These are phyloP conservation scores for Sedum album DNA, from an alignment of 164 flowering plant genomes.

Conservation along the genomic window DNA sequence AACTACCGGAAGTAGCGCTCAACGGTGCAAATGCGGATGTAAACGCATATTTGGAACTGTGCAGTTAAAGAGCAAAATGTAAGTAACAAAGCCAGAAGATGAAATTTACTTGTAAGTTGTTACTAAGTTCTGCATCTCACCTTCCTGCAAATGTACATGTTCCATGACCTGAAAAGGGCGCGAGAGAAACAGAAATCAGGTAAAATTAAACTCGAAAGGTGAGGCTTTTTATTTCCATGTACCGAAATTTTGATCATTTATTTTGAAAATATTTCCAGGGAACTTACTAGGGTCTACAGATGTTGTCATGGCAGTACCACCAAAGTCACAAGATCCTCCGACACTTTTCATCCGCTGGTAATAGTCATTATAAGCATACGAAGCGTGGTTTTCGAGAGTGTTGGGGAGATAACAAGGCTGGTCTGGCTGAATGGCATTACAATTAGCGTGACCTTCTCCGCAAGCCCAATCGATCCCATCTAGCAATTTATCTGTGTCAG, in stretches of 20 bases:
- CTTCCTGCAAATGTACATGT: slow-evolving; percentile 59
- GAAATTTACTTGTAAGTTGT: background rate
- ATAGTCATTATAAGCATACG: slow-evolving; percentile 91
- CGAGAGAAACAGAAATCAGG: background rate
- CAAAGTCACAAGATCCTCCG: slow-evolving; percentile 88
- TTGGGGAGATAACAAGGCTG: slow-evolving; percentile 60
- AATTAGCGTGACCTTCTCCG: slow-evolving; percentile 75
- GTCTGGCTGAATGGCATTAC: slow-evolving; percentile 63
- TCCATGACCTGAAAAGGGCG: slow-evolving; percentile 44
- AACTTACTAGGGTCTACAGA: background rate
- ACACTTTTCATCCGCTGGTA: slow-evolving; percentile 48
- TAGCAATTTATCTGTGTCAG: slow-evolving; percentile 46
- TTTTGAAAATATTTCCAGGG: background rate
- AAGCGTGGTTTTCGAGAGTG: slow-evolving; percentile 55
- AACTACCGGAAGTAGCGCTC: background rate
- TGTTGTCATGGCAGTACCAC: slow-evolving; percentile 55
- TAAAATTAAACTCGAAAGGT: background rate
- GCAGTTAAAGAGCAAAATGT: background rate
- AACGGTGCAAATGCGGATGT: background rate
- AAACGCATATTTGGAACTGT: background rate
- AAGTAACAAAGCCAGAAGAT: background rate
- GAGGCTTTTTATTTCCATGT: slow-evolving; percentile 46
- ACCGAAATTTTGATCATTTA: slow-evolving; percentile 2
- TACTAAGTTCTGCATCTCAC: slow-evolving; percentile 18
- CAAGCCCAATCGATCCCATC: slow-evolving; percentile 88